Percentiles rank a stretch among this genome's conserved stretches.
phyloP scores from a whole-genome alignment of 148 eudicot genomes.

The Cornus controversa region DNA sequence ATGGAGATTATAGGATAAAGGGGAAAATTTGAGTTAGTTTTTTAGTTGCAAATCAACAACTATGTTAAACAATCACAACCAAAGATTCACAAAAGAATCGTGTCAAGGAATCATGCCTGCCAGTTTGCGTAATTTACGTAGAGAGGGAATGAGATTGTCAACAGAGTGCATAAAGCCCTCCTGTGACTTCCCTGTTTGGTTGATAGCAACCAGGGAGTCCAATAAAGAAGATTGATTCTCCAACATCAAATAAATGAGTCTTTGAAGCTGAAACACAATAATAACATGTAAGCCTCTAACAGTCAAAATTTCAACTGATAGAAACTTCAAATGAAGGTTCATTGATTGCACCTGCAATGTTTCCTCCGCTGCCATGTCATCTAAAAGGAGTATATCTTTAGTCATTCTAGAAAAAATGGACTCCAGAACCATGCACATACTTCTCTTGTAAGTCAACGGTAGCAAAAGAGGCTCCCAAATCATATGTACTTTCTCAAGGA shows the following conservation, averaged over 20 bases:
- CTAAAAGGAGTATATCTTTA: constrained; percentile 77
- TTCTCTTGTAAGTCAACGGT: constrained; percentile 69
- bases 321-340: background rate
- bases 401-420: constrained; percentile 70
- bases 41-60: background rate
- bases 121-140: constrained; percentile 65
- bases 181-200: constrained; percentile 40
- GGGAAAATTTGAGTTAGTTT: background rate
- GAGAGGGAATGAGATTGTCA: constrained; percentile 62
- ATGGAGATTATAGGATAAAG: constrained; percentile 10
- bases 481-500: constrained; percentile 87
- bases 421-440: constrained; percentile 73
- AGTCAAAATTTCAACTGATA: background rate
- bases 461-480: constrained; percentile 89
- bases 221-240: constrained; percentile 71
- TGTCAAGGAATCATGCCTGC: constrained; percentile 47
- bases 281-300: constrained; percentile 4
- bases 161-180: constrained; percentile 36
- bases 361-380: constrained; percentile 97
- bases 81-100: background rate
- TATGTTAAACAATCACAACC: background rate
- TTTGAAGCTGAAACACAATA: constrained; percentile 71
- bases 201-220: constrained; percentile 46
- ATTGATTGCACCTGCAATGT: constrained; percentile 62
- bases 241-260: constrained; percentile 65